Evolutionary conservation across 805 yeast genomes (phyloP).

Genomic region (Saccharomycopsis sp.): DNA sequence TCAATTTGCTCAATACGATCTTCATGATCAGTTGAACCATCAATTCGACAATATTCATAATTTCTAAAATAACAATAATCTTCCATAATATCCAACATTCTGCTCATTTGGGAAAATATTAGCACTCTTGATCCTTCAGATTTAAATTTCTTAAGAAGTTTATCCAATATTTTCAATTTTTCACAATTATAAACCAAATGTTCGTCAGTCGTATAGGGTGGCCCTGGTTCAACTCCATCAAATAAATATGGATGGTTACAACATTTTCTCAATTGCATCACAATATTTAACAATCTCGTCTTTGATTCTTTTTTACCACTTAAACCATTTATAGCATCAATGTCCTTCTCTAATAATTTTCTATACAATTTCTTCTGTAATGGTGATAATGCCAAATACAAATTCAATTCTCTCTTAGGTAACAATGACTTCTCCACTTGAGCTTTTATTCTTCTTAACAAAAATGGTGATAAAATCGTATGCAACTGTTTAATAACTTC

Average conservation of each 20-base stretch:
- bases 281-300: conserved; percentile 69
- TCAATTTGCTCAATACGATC: conserved; percentile 73
- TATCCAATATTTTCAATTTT: conserved; percentile 66
- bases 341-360: conserved; percentile 67
- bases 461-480: conserved; percentile 68
- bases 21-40: conserved; percentile 75
- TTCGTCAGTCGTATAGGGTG: conserved; percentile 81
- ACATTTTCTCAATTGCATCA: conserved; percentile 79
- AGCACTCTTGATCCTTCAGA: conserved; percentile 71
- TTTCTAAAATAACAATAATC: conserved; percentile 70
- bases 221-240: conserved; percentile 88
- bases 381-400: conserved; percentile 68
- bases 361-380: conserved; percentile 79
- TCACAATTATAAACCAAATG: conserved; percentile 69
- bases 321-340: conserved; percentile 82
- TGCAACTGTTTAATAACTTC: conserved; percentile 60
- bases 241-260: conserved; percentile 81
- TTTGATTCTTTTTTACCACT: conserved; percentile 69
- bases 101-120: conserved; percentile 78
- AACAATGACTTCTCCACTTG: conserved; percentile 76
- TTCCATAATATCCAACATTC: conserved; percentile 73
- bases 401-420: conserved; percentile 68
- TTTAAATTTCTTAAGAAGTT: conserved; percentile 51
- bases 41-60: conserved; percentile 70
- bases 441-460: conserved; percentile 66